Percentiles rank a stretch among this genome's conserved stretches.
Evolutionary conservation across 1,284 basidiomycete genomes (phyloP).

Genomic region (Phenoliferia sp.): DNA sequence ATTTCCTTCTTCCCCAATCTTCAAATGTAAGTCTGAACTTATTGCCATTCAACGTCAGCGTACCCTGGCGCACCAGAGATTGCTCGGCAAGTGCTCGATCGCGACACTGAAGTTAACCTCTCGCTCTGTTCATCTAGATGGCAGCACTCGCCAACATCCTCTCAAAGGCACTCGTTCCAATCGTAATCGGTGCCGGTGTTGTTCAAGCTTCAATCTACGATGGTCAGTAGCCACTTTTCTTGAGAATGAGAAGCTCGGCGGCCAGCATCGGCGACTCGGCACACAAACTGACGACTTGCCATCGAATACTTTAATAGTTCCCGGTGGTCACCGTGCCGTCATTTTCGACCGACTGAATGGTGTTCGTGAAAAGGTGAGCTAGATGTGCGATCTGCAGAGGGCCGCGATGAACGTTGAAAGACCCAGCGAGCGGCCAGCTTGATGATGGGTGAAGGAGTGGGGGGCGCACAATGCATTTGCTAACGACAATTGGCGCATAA

Average conservation of each 20-base stretch:
- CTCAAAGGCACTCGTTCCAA: conserved; percentile 53
- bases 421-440: too few species aligned
- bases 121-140: conserved; percentile 3
- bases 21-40: too few species aligned
- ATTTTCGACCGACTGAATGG: conserved; percentile 98
- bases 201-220: conserved; percentile 81
- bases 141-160: conserved; percentile 24
- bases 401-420: too few species aligned
- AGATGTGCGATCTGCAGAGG: too few species aligned
- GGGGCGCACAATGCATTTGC: too few species aligned
- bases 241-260: not conserved
- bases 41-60: too few species aligned
- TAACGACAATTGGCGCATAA: too few species aligned
- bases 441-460: too few species aligned
- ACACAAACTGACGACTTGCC: not conserved
- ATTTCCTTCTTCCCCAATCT: too few species aligned
- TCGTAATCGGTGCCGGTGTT: conserved; percentile 61
- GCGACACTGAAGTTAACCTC: too few species aligned
- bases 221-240: conserved; percentile 47
- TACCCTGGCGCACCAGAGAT: too few species aligned
- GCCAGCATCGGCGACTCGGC: not conserved
- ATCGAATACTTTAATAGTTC: conserved; percentile 16
- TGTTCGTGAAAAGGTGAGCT: conserved; percentile 64
- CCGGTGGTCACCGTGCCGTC: conserved; percentile 61
- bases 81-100: too few species aligned